Conservation (phyloP, 2,329 filamentous ascomycete genomes). For the Colletotrichum lupini region DNA sequence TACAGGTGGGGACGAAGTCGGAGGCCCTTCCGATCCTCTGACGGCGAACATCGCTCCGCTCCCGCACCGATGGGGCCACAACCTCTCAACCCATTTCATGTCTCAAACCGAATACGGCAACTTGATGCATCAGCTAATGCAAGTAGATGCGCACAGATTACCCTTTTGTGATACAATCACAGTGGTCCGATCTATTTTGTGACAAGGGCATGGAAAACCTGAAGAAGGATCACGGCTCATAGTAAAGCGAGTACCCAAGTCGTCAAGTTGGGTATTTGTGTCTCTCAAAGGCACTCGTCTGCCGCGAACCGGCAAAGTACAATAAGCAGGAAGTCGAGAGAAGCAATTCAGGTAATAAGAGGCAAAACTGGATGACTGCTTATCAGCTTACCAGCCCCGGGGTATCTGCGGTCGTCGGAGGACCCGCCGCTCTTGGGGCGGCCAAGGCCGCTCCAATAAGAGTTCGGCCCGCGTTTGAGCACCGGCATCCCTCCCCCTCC, state of each 20-base stretch:
- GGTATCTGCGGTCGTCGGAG: conserved; percentile 3
- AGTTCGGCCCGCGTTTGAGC: conserved; percentile 2
- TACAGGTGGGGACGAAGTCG: neutral
- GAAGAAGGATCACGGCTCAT: neutral
- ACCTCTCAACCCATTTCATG: neutral
- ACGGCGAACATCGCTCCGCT: conserved; percentile 1
- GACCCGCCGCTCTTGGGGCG: conserved; percentile 8
- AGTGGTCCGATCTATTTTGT: neutral
- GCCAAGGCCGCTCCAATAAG: conserved; percentile 25
- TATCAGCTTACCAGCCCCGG: neutral
- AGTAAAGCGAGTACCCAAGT: neutral
- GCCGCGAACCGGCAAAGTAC: neutral
- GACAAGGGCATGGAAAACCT: neutral
- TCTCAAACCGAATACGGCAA: neutral
- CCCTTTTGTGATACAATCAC: neutral
- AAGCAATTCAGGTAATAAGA: neutral
- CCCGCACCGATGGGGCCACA: neutral
- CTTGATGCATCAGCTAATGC: neutral
- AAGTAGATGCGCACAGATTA: neutral
- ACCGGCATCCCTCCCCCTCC: neutral
- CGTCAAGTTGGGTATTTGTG: neutral
- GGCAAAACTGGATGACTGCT: neutral
- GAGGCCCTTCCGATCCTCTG: neutral
- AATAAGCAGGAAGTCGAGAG: neutral
- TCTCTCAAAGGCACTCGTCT: neutral